Conservation (phyloP, 805 yeast genomes). For the Starmerella bombicola region DNA sequence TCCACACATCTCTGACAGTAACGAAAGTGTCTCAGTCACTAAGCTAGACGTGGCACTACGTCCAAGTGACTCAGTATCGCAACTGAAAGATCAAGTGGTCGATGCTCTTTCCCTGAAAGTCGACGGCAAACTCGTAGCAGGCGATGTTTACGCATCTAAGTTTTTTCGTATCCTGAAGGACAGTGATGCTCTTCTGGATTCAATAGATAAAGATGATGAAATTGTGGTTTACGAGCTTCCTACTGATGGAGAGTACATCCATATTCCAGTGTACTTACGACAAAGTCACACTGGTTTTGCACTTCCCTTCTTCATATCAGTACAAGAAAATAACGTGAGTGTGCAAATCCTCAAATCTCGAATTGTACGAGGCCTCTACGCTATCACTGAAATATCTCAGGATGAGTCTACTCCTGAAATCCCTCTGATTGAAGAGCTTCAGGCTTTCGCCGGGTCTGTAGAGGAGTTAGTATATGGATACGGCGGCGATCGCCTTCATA, state of each 20-base stretch:
- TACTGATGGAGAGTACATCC: neutral
- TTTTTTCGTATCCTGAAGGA: constrained; percentile 60
- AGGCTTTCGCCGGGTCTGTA: constrained; percentile 3
- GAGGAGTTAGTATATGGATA: constrained; percentile 8
- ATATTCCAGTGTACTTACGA: constrained; percentile 5
- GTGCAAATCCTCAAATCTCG: neutral
- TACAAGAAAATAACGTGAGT: neutral
- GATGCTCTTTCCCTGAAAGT: constrained; percentile 31
- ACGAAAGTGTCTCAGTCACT: neutral
- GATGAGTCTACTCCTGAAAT: neutral
- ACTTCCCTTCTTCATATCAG: constrained; percentile 41
- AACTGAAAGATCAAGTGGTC: constrained; percentile 50
- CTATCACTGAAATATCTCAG: too few relatives aligned
- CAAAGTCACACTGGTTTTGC: constrained; percentile 39
- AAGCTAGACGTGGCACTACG: constrained; percentile 52
- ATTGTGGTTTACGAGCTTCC: constrained; percentile 49
- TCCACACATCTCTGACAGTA: constrained; percentile 29
- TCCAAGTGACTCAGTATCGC: constrained; percentile 50
- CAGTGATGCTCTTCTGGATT: constrained; percentile 44
- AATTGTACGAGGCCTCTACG: neutral
- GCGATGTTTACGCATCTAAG: constrained; percentile 53
- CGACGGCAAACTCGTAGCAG: constrained; percentile 33
- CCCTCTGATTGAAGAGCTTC: neutral
- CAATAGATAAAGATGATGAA: constrained; percentile 50
- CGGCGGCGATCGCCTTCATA: constrained; percentile 1